These are phyloP conservation scores for Diutina scorzettiae DNA, from an alignment of 1,139 yeast genomes.

Conservation along the genomic window DNA sequence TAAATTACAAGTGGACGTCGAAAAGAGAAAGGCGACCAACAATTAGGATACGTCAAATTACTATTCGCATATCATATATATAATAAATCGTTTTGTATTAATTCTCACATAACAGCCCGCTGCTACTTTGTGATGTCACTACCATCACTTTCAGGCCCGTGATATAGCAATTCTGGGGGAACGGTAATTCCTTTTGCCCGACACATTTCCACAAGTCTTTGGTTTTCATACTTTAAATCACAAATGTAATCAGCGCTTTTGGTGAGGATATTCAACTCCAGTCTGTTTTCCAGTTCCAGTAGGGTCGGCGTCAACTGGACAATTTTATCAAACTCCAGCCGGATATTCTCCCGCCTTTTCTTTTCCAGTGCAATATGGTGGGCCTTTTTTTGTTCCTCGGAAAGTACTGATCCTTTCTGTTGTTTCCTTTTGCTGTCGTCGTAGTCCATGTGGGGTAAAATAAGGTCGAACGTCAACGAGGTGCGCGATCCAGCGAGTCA, in stretches of 20 bases:
- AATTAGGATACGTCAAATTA: too few relatives aligned
- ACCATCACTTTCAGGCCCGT: conserved; percentile 21
- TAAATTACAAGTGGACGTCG: too few relatives aligned
- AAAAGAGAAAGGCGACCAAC: too few relatives aligned
- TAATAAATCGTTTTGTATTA: too few relatives aligned
- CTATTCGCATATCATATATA: too few relatives aligned
- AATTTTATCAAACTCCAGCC: conserved; percentile 34
- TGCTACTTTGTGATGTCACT: conserved; percentile 1
- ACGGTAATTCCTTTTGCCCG: conserved; percentile 24
- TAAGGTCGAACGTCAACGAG: too few relatives aligned
- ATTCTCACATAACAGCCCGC: too few relatives aligned
- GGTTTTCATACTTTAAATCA: conserved; percentile 27
- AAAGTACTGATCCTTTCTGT: conserved; percentile 9
- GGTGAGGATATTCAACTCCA: conserved; percentile 32
- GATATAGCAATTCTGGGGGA: conserved; percentile 26
- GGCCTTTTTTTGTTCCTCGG: conserved; percentile 37
- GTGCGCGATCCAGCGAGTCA: too few relatives aligned
- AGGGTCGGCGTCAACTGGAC: conserved; percentile 32
- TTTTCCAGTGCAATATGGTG: conserved; percentile 42
- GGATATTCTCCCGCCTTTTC: conserved; percentile 33
- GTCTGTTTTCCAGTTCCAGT: conserved; percentile 30
- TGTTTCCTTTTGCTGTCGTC: background rate
- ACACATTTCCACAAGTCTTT: conserved; percentile 23
- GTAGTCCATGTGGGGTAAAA: background rate
- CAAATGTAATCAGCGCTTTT: conserved; percentile 38